phyloP scores from a whole-genome alignment of 2,329 filamentous ascomycete genomes.

The Exophiala dermatitidis region DNA sequence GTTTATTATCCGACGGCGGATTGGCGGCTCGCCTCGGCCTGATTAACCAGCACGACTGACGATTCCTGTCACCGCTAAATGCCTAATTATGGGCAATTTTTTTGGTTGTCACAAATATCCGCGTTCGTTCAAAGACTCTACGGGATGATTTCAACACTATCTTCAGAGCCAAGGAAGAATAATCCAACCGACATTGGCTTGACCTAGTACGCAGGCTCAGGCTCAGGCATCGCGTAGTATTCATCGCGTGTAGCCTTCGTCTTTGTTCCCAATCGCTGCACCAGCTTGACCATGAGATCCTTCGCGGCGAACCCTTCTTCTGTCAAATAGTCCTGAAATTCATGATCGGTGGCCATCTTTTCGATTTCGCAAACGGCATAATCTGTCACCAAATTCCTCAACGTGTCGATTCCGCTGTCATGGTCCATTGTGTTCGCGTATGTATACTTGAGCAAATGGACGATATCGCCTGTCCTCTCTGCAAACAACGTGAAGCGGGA shows the following conservation, averaged over 20 bases:
- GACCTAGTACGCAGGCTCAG: too few relatives aligned
- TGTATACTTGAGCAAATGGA: conserved; percentile 33
- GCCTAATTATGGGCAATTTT: too few relatives aligned
- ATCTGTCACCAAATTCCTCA: conserved; percentile 23
- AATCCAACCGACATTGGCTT: too few relatives aligned
- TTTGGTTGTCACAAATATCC: too few relatives aligned
- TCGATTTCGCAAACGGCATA: conserved; percentile 26
- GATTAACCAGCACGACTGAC: too few relatives aligned
- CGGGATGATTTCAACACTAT: too few relatives aligned
- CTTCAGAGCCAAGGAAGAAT: too few relatives aligned
- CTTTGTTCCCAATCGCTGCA: conserved; percentile 4
- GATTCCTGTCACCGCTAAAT: too few relatives aligned
- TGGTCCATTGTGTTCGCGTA: conserved; percentile 32
- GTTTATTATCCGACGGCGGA: too few relatives aligned
- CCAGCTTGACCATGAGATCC: conserved; percentile 12
- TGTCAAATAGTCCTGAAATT: conserved; percentile 10
- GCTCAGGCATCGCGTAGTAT: too few relatives aligned
- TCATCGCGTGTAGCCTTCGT: not conserved
- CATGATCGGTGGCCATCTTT: conserved; percentile 3
- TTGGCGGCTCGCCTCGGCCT: too few relatives aligned
- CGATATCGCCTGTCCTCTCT: conserved; percentile 28
- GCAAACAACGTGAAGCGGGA: conserved; percentile 29
- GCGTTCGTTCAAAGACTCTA: too few relatives aligned
- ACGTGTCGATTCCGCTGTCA: conserved; percentile 6
- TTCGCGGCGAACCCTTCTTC: conserved; percentile 5